Base-by-base conservation (phyloP, 495 filamentous ascomycete genomes). In the Penicillium coprophilum region DNA sequence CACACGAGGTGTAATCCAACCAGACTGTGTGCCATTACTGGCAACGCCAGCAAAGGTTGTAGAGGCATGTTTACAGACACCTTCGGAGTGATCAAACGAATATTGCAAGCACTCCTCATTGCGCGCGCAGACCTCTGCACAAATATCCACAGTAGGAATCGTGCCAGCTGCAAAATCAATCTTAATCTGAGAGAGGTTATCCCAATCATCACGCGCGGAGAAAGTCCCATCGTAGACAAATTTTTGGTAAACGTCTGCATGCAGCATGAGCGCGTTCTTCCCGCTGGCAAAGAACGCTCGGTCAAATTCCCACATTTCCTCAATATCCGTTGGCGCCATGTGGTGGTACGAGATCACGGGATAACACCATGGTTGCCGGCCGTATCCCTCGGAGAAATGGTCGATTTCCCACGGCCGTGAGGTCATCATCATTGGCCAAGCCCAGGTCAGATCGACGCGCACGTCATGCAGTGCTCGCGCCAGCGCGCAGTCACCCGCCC, bases 331-430 rank as follows among this genome's bases (percentile, higher is more conserved):
- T 2, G 68, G 64, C 9, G 57, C 67, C 62, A 82, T 74, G 54
- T 81, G 77, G 53, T 81, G 78, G 52, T 77, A 80, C 0, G 73
- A 77, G n/a, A 79, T 60, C 11, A 65, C 73, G 5, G 74, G 75
- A 51, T 69, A 81, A 52, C 79, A 82, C 78, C 79, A 82, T 1
- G 78, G 75, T 32, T 65, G 69, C 39, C 65, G 75, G 5, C 70
- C 71, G 43, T 69, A 67, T 8, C 64, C 70, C 21, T 72, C 72
- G 13, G 71, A 71, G 40, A 75, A 73, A 30, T 68, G 68, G 44
- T 79, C 76, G 43, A 76, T 70, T 28, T 80, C 70, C 61, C 64
- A 65, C 0, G 67, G 62, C 9, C 55, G 60, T 21, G 60, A 53
- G 3, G 64, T 65, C 61, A 68, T 61, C 67, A 76, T 58, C 68